Conservation (phyloP, 2,329 filamentous ascomycete species). For the Drechslerella coelobrocha region DNA sequence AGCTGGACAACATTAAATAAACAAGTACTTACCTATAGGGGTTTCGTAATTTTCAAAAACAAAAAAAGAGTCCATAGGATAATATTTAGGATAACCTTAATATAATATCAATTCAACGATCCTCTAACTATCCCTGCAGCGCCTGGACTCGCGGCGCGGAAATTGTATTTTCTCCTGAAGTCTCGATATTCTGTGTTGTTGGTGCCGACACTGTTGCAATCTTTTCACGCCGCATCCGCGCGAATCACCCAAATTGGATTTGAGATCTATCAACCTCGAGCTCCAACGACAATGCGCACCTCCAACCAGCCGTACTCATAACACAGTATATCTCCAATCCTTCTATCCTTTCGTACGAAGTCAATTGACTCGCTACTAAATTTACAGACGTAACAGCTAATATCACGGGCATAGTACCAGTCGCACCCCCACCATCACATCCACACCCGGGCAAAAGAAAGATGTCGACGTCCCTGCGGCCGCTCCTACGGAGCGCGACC, state of each 20-base stretch:
- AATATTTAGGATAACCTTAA: not conserved
- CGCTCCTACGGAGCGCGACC: slow-evolving; percentile 51
- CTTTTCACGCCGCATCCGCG: slow-evolving; percentile 36
- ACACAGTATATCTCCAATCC: too few relatives aligned
- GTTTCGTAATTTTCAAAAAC: slow-evolving; percentile 1
- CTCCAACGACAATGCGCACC: too few relatives aligned
- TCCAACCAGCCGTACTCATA: not conserved
- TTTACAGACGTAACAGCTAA: not conserved
- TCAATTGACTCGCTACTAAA: slow-evolving; percentile 13
- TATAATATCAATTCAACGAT: too few relatives aligned
- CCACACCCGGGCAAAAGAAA: not conserved
- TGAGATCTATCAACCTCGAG: too few relatives aligned
- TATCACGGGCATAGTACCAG: not conserved
- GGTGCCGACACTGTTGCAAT: slow-evolving; percentile 35
- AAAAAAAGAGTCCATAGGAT: not conserved
- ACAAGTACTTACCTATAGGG: not conserved
- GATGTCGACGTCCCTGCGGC: slow-evolving; percentile 52
- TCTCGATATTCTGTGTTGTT: slow-evolving; percentile 8
- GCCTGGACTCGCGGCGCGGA: too few relatives aligned
- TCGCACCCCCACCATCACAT: not conserved
- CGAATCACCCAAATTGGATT: too few relatives aligned
- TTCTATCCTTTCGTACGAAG: too few relatives aligned
- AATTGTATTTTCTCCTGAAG: too few relatives aligned
- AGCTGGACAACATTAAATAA: too few relatives aligned
- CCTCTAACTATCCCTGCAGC: too few relatives aligned